Evolutionary conservation across 1,284 basidiomycete genomes (phyloP).

Genomic region (Bondarzewia mesenterica): DNA sequence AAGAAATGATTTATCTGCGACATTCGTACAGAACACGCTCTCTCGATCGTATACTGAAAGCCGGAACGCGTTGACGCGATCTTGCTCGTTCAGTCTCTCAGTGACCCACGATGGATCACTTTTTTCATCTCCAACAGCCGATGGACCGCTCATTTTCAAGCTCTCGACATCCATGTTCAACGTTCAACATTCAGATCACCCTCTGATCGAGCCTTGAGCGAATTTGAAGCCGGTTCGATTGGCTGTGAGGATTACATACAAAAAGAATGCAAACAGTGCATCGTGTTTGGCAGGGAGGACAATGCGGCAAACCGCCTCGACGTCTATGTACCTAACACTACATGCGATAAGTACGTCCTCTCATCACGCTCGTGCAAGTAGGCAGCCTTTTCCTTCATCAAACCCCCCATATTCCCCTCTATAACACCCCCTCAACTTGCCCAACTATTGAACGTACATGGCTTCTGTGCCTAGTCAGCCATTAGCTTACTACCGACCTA

Average conservation of each 20-base stretch:
- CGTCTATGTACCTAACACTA: not conserved
- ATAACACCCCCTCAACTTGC: not conserved
- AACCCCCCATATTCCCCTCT: not conserved
- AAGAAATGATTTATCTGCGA: too few species aligned
- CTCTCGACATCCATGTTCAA: too few species aligned
- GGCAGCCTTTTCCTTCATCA: not conserved
- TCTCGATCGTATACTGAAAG: too few species aligned
- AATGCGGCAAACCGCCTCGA: not conserved
- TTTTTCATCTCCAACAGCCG: too few species aligned
- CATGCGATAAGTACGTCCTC: not conserved
- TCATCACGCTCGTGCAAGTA: constrained; percentile 1
- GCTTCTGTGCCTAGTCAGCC: constrained; percentile 19
- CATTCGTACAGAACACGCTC: too few species aligned
- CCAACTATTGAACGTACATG: constrained; percentile 11
- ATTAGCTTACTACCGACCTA: constrained; percentile 48
- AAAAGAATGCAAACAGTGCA: not conserved
- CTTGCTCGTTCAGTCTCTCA: too few species aligned
- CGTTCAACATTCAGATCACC: too few species aligned
- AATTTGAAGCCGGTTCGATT: too few species aligned
- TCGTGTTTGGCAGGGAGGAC: not conserved
- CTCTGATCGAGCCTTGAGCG: too few species aligned
- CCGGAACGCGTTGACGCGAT: too few species aligned
- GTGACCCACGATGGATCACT: too few species aligned
- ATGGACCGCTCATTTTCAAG: too few species aligned
- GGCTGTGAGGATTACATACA: not conserved